Base-by-base conservation (phyloP, 805 yeast species). In the Vanderwaltozyma yarrowii region DNA sequence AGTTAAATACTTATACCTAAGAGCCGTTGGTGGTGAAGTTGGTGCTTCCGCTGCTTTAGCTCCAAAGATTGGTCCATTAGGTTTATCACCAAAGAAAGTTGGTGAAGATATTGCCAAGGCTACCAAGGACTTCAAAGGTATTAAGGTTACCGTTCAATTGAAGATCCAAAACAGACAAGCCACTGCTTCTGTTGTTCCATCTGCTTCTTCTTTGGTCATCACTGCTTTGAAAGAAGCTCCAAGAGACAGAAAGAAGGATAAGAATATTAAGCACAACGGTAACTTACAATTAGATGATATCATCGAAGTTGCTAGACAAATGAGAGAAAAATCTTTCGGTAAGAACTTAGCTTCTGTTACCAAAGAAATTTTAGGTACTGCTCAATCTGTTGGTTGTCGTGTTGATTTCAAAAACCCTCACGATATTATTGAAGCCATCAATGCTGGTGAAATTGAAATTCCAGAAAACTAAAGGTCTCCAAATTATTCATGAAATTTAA, bases 21-120 rank as follows among this genome's bases (percentile, higher is more conserved):
- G 98, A 83, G 96, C 98, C 73, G 94, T 87, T 60, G 98, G 98
- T 84, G 98, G 98, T 80, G 98, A 92, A 79, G 94, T 92, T 64
- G 98, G 97, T 77, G 95, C 96, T 65, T 87, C 97, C 51, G 84
- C 98, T 56, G 96, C 98, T 57, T 83, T 92, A 65, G 98, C 98
- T 61, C 98, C 98, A 70, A 92, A 92, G 89, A 92, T 92, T 67
- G 98, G 98, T 85, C 98, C 98, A 61, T 85, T 92, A 69, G 98
- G 98, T 87, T 78, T 92, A 62, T 87, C 96, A 50, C 96, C 98
- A 77, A 92, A 89, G 94, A 89, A 92, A 81, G 96, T 92, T 67
- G 98, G 98, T 88, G 98, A 92, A 75, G 98, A 92, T 70, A 92
- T 92, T 64, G 98, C 98, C 70, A 92, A 92, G 82, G 98, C 98